phyloP scores from a whole-genome alignment of 139 green algal genomes.

The Limnomonas spitsbergensis region DNA sequence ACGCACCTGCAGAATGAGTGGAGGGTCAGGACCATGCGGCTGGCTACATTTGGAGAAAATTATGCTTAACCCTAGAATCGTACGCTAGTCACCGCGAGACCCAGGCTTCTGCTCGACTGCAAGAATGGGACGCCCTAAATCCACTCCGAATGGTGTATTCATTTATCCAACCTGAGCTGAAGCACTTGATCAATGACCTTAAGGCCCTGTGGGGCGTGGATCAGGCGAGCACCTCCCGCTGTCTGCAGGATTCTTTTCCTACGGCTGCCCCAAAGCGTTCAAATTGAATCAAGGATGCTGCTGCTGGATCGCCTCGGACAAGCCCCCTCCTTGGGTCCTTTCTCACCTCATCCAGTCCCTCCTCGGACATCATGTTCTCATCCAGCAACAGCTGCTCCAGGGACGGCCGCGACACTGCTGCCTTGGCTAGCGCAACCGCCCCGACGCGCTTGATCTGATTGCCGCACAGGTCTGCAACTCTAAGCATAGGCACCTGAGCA shows the following conservation, averaged over 20 bases:
- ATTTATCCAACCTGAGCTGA: no score
- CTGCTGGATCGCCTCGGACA: neutral
- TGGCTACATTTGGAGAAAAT: neutral
- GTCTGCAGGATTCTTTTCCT: neutral
- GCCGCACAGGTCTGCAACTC: constrained; percentile 11
- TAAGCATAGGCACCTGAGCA: constrained; percentile 11
- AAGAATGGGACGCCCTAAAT: no score
- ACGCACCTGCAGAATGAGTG: constrained; percentile 17
- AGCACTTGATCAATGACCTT: neutral
- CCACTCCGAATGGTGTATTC: no score
- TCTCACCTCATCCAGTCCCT: constrained; percentile 22
- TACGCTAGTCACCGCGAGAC: neutral
- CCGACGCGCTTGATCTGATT: constrained; percentile 50
- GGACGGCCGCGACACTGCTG: constrained; percentile 29
- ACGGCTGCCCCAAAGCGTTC: neutral
- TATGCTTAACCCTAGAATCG: neutral
- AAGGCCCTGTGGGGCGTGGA: neutral
- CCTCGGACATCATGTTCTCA: constrained; percentile 72
- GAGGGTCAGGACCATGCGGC: neutral
- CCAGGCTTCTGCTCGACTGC: neutral
- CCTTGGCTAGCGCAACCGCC: constrained; percentile 58
- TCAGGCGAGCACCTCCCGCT: neutral
- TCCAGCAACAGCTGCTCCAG: constrained; percentile 70
- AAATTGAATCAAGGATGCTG: no score
- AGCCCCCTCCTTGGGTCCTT: neutral